phyloP scores from a whole-genome alignment of 495 filamentous ascomycete genomes.

The Lepraria neglecta region DNA sequence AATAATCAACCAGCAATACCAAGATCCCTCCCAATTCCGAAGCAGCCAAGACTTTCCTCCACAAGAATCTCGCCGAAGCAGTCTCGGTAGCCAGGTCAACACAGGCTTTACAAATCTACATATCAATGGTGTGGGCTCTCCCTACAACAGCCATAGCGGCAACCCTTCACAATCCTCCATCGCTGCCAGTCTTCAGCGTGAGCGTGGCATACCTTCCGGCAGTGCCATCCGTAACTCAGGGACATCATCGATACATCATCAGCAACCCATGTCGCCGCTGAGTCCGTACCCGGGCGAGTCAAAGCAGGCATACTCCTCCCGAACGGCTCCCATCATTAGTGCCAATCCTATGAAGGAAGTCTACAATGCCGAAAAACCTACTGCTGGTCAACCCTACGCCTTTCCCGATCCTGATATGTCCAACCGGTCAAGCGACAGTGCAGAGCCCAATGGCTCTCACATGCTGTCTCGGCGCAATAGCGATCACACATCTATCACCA shows the following conservation, averaged over 20 bases:
- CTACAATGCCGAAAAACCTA: slow-evolving; percentile 72
- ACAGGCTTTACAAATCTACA: slow-evolving; percentile 62
- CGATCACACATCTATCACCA: slow-evolving; percentile 64
- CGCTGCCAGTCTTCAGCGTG: slow-evolving; percentile 53
- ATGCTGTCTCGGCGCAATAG: slow-evolving; percentile 62
- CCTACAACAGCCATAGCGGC: slow-evolving; percentile 56
- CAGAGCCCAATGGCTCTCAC: slow-evolving; percentile 35
- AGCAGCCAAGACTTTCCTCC: slow-evolving; percentile 42
- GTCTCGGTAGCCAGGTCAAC: slow-evolving; percentile 71
- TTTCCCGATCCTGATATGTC: slow-evolving; percentile 69
- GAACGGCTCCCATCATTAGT: slow-evolving; percentile 69
- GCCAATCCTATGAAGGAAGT: slow-evolving; percentile 71
- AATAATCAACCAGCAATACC: slow-evolving; percentile 48
- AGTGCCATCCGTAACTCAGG: slow-evolving; percentile 56
- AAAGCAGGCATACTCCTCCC: slow-evolving; percentile 46
- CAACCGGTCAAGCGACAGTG: slow-evolving; percentile 47
- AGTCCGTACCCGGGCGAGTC: slow-evolving; percentile 47
- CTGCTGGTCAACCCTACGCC: slow-evolving; percentile 74
- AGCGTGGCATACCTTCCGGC: slow-evolving; percentile 44
- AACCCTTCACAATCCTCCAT: slow-evolving; percentile 75
- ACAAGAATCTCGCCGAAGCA: slow-evolving; percentile 61
- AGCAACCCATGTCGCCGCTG: slow-evolving; percentile 44
- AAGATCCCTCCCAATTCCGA: slow-evolving; percentile 40
- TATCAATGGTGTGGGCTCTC: slow-evolving; percentile 55
- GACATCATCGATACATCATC: slow-evolving; percentile 33